Conservation (phyloP, 1,284 basidiomycete species). For the Microbotryomycetes sp. region DNA sequence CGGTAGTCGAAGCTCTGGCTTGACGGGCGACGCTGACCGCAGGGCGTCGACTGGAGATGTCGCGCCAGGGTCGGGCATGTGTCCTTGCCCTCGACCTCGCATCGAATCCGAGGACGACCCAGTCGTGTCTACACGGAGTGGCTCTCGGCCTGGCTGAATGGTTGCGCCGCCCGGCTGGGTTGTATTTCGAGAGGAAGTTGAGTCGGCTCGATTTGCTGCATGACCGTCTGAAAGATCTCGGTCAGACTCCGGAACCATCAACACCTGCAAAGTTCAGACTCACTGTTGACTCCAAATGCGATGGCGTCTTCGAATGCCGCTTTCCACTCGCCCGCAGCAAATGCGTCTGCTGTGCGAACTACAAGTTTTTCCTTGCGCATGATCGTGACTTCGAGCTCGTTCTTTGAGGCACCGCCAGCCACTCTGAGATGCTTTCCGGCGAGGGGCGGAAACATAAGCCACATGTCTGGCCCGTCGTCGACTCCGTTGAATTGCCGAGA, state of each 20-base stretch:
- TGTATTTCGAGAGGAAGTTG: not conserved
- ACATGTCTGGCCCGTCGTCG: conserved; percentile 64
- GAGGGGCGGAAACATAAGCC: conserved; percentile 88
- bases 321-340: conserved; percentile 58
- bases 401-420: conserved; percentile 47
- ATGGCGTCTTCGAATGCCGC: conserved; percentile 76
- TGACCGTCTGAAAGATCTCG: not conserved
- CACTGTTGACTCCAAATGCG: conserved; percentile 66
- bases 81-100: too few relatives aligned
- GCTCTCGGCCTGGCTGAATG: not conserved
- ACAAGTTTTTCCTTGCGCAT: conserved; percentile 81
- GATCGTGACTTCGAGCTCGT: conserved; percentile 67
- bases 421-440: conserved; percentile 76
- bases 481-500: conserved; percentile 29
- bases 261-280: conserved; percentile 38
- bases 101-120: too few relatives aligned
- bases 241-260: not conserved
- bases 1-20: not conserved
- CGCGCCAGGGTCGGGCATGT: too few relatives aligned
- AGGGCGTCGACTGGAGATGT: too few relatives aligned
- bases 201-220: not conserved
- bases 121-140: not conserved
- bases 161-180: too few relatives aligned
- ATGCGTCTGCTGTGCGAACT: conserved; percentile 51
- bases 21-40: too few relatives aligned